Conservation (phyloP, 2,329 filamentous ascomycete genomes). For the Aspergillus texensis region DNA sequence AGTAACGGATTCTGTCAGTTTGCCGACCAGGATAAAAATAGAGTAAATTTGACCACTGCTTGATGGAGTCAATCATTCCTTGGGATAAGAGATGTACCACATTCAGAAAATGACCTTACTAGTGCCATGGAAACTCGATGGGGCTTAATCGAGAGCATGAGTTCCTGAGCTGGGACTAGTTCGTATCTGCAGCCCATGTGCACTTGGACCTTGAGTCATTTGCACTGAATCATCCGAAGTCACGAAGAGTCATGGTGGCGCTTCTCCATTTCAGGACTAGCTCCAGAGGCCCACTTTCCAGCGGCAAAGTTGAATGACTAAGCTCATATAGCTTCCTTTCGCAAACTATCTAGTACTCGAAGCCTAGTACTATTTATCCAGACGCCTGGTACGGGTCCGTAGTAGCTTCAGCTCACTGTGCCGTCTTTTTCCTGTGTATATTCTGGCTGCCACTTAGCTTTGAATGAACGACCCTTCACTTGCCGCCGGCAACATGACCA, state of each 20-base stretch:
- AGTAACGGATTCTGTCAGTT: not conserved
- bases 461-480: not conserved
- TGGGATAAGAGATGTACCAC: not conserved
- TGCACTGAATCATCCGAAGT: not conserved
- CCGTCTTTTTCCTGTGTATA: not conserved
- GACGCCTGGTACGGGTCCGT: too few species aligned
- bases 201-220: not conserved
- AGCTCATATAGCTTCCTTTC: not conserved
- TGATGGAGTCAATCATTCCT: not conserved
- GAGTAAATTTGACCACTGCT: not conserved
- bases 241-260: constrained; percentile 1
- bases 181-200: not conserved
- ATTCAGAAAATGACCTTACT: not conserved
- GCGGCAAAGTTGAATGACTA: not conserved
- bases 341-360: not conserved
- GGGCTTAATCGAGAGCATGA: not conserved
- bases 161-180: not conserved
- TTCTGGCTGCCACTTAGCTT: not conserved
- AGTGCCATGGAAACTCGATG: not conserved
- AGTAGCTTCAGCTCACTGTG: not conserved
- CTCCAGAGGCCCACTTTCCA: not conserved
- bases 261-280: not conserved
- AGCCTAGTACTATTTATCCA: not conserved
- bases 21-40: not conserved
- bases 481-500: constrained; percentile 33